These are phyloP conservation scores for Cladosporium sp. DNA, from an alignment of 2,329 filamentous ascomycete species.

Conservation along the genomic window DNA sequence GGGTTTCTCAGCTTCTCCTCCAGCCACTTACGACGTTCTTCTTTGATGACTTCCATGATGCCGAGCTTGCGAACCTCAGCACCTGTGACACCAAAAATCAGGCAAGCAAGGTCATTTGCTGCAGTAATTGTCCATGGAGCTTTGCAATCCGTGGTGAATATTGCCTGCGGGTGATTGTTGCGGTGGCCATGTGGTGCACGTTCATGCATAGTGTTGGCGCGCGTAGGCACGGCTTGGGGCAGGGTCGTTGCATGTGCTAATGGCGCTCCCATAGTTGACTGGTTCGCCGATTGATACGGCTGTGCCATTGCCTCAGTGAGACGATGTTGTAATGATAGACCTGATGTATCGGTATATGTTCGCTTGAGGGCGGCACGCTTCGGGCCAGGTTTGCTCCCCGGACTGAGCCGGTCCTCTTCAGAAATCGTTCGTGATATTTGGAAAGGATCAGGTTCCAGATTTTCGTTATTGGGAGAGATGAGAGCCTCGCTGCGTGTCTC, in stretches of 20 bases:
- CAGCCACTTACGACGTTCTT: constrained; percentile 84
- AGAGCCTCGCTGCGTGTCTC: background rate
- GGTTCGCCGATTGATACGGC: constrained; percentile 64
- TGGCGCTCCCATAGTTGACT: constrained; percentile 38
- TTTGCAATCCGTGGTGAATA: constrained; percentile 90
- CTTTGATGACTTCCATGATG: constrained; percentile 89
- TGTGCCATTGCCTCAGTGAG: constrained; percentile 81
- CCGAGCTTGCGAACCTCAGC: constrained; percentile 92
- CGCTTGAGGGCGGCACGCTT: constrained; percentile 58
- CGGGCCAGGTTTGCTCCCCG: constrained; percentile 15
- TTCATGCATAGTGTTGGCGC: constrained; percentile 34
- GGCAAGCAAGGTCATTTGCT: constrained; percentile 90
- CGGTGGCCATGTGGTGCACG: constrained; percentile 71
- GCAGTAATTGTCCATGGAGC: constrained; percentile 94
- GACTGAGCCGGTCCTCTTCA: constrained; percentile 41
- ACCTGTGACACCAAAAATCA: constrained; percentile 98
- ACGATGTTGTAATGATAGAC: constrained; percentile 72
- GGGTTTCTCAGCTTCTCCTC: constrained; percentile 74
- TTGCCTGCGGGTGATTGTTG: constrained; percentile 90
- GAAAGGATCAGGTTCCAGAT: constrained; percentile 1
- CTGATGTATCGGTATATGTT: constrained; percentile 78
- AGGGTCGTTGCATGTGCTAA: constrained; percentile 18
- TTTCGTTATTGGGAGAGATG: constrained; percentile 8
- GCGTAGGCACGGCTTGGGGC: constrained; percentile 27
- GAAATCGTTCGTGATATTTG: constrained; percentile 8